Base-by-base conservation (phyloP, 805 yeast genomes). In the Millerozyma miso region DNA sequence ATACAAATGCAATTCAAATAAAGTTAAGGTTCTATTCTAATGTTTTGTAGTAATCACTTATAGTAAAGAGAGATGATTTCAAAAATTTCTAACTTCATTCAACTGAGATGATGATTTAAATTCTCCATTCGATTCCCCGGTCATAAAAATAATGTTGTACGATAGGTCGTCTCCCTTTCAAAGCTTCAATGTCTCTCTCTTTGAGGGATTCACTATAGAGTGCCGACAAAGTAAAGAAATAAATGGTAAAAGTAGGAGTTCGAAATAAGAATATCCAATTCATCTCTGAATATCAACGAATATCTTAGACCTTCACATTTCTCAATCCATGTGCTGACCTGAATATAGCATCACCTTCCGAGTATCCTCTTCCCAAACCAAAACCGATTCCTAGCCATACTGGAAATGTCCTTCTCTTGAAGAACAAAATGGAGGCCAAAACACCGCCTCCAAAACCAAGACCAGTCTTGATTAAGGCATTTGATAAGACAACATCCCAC, bases 261-360 rank as follows among this genome's bases (percentile, higher is more conserved):
- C 29, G 29, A 7, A 23, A 23, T 23, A 23, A 23, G 6, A 10
- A 23, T 23, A 23, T 23, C 29, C 29, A 23, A 23, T 23, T 23
- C 29, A 23, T 6, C 29, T 23, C 29, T 23, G 29, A 10, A 23
- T 10, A 10, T 23, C 29, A 23, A 23, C 29, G 10, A 23, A 10
- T 23, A 17, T 37, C 41, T 63, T 66, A 85, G 46, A 88, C 87
- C 59, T 80, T 81, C 45, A 83, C 80, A 40, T 81, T 71, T 76
- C 95, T 83, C 49, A 83, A 63, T 43, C 95, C 95, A 49, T 84
- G 87, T 54, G 58, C 62, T 12, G 88, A 78, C 71, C 97, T 84
- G 79, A 93, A 91, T 44, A 90, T 85, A 47, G 97, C 95, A 61
- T 93, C 98, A 48, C 98, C 99, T 73, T 93, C 99, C 47, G 98